phyloP scores from a whole-genome alignment of 306 rosid species.

The Acacia crassicarpa region DNA sequence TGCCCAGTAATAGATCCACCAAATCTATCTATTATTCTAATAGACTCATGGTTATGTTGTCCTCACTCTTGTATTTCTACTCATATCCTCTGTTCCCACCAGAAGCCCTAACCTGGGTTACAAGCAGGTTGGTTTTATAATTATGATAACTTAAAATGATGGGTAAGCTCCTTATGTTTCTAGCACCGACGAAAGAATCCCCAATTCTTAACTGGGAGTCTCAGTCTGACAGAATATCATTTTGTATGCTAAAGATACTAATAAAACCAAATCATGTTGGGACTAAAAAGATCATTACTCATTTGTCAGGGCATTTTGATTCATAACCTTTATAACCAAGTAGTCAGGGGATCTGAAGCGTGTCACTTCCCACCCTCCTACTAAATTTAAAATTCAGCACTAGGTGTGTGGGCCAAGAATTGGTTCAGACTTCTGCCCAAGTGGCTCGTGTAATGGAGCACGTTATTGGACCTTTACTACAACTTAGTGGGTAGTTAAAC shows the following conservation, averaged over 20 bases:
- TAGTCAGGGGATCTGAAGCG: not conserved
- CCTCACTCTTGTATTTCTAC: not conserved
- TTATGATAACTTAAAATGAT: not conserved
- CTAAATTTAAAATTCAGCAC: not conserved
- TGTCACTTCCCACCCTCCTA: not conserved
- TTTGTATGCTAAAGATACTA: not conserved
- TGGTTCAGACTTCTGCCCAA: not conserved
- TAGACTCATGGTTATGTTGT: slow-evolving; percentile 20
- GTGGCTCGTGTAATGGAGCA: not conserved
- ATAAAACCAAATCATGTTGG: not conserved
- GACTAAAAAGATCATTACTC: not conserved
- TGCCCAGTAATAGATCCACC: slow-evolving; percentile 9
- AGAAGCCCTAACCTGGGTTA: not conserved
- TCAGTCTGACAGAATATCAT: not conserved
- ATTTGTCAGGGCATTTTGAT: not conserved
- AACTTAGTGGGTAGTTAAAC: too few species aligned
- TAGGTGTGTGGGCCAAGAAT: not conserved
- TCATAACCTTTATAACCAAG: not conserved
- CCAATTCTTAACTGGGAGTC: not conserved
- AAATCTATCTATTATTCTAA: slow-evolving; percentile 5
- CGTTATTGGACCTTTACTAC: too few species aligned
- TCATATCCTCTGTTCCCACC: not conserved
- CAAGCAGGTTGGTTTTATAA: not conserved
- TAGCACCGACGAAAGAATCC: not conserved
- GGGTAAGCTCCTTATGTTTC: slow-evolving; percentile 11